Base-by-base conservation (phyloP, 2,329 filamentous ascomycete species). In the Cordyceps fumosorosea region DNA sequence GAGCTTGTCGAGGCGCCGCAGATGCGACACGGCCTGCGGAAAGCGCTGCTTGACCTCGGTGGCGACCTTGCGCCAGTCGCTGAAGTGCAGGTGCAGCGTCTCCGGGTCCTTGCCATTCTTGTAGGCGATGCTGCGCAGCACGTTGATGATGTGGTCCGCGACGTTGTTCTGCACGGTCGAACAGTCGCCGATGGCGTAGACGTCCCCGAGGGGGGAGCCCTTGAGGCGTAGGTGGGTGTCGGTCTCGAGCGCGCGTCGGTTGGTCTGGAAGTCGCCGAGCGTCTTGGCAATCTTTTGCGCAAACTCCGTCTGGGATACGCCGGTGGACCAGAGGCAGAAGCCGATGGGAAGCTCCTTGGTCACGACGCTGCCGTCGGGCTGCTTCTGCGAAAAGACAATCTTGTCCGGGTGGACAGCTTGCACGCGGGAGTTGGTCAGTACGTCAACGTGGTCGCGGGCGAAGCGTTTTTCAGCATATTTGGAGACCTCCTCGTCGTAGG, bases 311-410 rank as follows among this genome's bases (percentile, higher is more conserved):
- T 96, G 95, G 0, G 93, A 81, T 48, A 99, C 93, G 64, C 95
- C 95, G 0, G 95, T 99, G 0, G 95, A 98, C 95, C 95, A 99
- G 16, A 99, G 81, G 69, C 95, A 98, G 78, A 99, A 96, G 32
- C 92, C 95, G 80, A 91, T 93, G 0, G 95, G 93, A 0, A 99
- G 85, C 70, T 99, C 95, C 74, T 99, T 99, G 26, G 87, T 89
- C n/a, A 96, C 69, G 0, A 87, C 75, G 34, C 86, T 84, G 50
- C 91, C 92, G 60, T 91, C 80, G 3, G 89, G 84, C 55, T 81
- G 81, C 70, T 90, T 89, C 73, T 99, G 93, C 0, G 89, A 89
- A 77, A 96, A 99, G 26, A 96, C 76, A 64, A 99, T 96, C 70
- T 85, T 89, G 73, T 98, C 91, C 0, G 84, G 74, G 50, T 83